phyloP scores from a whole-genome alignment of 192 early-diverging fungal genomes.

The Spizellomyces sp. region DNA sequence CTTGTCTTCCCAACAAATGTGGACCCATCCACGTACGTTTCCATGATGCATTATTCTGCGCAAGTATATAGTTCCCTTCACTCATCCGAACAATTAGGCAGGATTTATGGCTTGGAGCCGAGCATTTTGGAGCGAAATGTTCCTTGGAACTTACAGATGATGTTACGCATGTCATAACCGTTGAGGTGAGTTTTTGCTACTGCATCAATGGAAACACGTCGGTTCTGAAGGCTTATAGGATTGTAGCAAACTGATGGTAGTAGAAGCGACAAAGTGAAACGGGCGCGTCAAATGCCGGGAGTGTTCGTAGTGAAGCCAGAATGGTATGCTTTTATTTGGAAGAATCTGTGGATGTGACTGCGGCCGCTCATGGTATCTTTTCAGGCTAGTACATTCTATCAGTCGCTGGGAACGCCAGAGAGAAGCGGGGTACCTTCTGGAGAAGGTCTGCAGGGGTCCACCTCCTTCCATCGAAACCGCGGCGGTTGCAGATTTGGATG shows the following conservation, averaged over 20 bases:
- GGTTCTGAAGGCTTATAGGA: neutral
- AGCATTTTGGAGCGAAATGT: slow-evolving; percentile 82
- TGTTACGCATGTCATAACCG: slow-evolving; percentile 89
- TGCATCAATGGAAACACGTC: neutral
- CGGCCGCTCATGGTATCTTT: slow-evolving; percentile 1
- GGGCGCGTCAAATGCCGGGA: slow-evolving; percentile 39
- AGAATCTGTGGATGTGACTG: neutral
- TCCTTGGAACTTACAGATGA: slow-evolving; percentile 55
- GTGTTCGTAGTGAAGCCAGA: slow-evolving; percentile 59
- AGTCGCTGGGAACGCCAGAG: slow-evolving; percentile 70
- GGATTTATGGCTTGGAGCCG: slow-evolving; percentile 82
- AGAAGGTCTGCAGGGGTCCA: slow-evolving; percentile 26
- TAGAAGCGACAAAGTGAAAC: slow-evolving; percentile 60
- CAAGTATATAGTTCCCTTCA: neutral
- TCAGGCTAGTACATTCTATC: slow-evolving; percentile 74
- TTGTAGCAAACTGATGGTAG: neutral
- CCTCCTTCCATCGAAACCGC: neutral
- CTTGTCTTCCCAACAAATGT: slow-evolving; percentile 75
- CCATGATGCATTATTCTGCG: neutral
- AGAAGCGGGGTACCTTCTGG: slow-evolving; percentile 65
- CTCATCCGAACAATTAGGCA: slow-evolving; percentile 35
- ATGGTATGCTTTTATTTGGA: slow-evolving; percentile 42
- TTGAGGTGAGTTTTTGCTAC: slow-evolving; percentile 55
- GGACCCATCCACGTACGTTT: slow-evolving; percentile 35
- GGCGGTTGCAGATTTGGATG: slow-evolving; percentile 15